phyloP scores from a whole-genome alignment of 1,139 yeast genomes.

The Citeromyces hawaiiensis region DNA sequence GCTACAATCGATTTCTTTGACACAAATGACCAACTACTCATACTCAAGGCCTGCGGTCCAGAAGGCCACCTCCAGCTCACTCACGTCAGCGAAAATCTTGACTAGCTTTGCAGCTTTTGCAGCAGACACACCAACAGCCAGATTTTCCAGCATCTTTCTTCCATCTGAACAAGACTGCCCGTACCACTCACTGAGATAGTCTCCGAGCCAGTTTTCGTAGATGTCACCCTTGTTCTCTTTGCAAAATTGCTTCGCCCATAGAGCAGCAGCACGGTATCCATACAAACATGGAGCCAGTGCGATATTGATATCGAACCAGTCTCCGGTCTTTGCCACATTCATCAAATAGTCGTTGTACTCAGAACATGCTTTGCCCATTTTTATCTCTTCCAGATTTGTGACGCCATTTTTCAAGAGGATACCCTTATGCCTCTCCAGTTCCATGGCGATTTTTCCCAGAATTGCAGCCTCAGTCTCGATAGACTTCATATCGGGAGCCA shows the following conservation, averaged over 20 bases:
- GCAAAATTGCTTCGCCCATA: constrained; percentile 32
- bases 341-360: constrained; percentile 49
- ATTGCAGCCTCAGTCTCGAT: constrained; percentile 38
- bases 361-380: constrained; percentile 41
- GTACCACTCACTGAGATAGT: constrained; percentile 48
- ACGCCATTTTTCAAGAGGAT: constrained; percentile 34
- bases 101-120: constrained; percentile 36
- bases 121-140: constrained; percentile 18
- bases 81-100: constrained; percentile 44
- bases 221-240: constrained; percentile 27
- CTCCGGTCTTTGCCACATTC: constrained; percentile 36
- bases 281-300: constrained; percentile 69
- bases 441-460: constrained; percentile 38
- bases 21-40: no score
- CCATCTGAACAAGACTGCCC: constrained; percentile 37
- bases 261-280: constrained; percentile 54
- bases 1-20: no score
- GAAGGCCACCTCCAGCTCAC: constrained; percentile 44
- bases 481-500: constrained; percentile 41
- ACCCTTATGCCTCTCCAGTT: constrained; percentile 39
- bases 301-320: constrained; percentile 51
- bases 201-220: constrained; percentile 48
- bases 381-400: constrained; percentile 29
- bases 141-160: constrained; percentile 29
- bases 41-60: constrained; percentile 30